A percentile compares a stretch with the other conserved stretches of the same genome.
Evolutionary conservation across 257 asterid species (phyloP).

Genomic region (Rhazya stricta): DNA sequence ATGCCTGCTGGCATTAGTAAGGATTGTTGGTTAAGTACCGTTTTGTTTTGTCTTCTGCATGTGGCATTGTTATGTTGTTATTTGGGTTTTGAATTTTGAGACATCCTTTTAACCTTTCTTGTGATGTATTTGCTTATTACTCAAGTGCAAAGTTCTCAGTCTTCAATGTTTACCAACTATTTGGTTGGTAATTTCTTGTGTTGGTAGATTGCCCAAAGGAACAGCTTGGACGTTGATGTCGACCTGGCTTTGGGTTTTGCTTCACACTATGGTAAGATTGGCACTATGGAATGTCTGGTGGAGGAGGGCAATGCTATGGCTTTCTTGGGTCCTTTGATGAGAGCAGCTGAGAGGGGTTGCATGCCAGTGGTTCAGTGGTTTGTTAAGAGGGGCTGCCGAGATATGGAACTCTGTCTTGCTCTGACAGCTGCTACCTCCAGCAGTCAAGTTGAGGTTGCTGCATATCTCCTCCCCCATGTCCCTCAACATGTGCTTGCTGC

Average conservation of each 20-base stretch:
- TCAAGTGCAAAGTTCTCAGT: background rate
- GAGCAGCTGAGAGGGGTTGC: conserved; percentile 97
- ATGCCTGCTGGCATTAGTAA: background rate
- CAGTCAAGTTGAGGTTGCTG: conserved; percentile 74
- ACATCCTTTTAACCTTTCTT: background rate
- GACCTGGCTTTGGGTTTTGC: conserved; percentile 96
- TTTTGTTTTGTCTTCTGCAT: too few relatives aligned
- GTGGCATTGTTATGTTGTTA: background rate
- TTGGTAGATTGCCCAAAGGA: conserved; percentile 88
- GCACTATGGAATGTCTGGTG: conserved; percentile 92
- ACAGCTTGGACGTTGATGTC: conserved; percentile 97
- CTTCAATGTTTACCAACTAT: background rate
- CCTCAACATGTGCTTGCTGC: conserved; percentile 93
- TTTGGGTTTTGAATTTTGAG: background rate
- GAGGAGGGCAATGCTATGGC: conserved; percentile 96
- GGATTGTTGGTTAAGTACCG: background rate
- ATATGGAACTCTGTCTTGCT: conserved; percentile 97
- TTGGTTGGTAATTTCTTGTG: conserved; percentile 10
- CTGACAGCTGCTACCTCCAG: conserved; percentile 96
- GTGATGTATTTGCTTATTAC: background rate
- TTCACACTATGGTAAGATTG: conserved; percentile 85
- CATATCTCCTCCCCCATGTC: conserved; percentile 91
- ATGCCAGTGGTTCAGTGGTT: conserved; percentile 92
- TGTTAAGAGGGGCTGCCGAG: conserved; percentile 82
- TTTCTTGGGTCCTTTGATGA: conserved; percentile 92